These are phyloP conservation scores for Ilyonectria mors-panacis DNA, from an alignment of 2,329 filamentous ascomycete genomes.

Conservation along the genomic window DNA sequence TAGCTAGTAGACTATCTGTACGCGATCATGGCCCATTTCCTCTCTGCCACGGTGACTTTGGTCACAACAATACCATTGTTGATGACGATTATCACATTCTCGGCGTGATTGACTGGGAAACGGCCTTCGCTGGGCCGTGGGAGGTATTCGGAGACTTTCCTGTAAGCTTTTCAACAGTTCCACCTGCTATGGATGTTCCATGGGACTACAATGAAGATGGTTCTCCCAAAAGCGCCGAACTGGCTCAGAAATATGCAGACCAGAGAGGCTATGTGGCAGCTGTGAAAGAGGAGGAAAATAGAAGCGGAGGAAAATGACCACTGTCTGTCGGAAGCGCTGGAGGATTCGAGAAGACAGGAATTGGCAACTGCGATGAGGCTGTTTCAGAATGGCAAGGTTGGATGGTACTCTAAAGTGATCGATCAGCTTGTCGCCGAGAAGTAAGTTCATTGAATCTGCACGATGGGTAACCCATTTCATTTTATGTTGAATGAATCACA, in stretches of 20 bases:
- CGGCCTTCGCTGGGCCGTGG: constrained; percentile 24
- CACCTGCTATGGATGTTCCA: constrained; percentile 24
- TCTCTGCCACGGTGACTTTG: constrained; percentile 24
- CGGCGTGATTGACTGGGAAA: constrained; percentile 27
- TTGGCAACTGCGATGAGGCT: constrained; percentile 25
- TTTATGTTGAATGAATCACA: constrained; percentile 1
- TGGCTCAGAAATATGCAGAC: constrained; percentile 20
- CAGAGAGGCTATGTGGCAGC: constrained; percentile 15
- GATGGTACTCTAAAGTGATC: constrained; percentile 22
- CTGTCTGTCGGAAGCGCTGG: constrained; percentile 18
- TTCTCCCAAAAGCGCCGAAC: constrained; percentile 15
- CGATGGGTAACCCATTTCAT: not conserved
- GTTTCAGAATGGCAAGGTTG: constrained; percentile 13
- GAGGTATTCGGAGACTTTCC: constrained; percentile 28
- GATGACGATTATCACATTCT: constrained; percentile 21
- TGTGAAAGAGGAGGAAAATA: constrained; percentile 20
- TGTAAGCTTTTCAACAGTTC: constrained; percentile 23
- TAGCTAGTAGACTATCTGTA: constrained; percentile 21
- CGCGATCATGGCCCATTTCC: constrained; percentile 26
- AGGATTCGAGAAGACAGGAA: constrained; percentile 17
- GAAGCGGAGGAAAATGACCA: constrained; percentile 26
- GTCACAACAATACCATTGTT: constrained; percentile 22
- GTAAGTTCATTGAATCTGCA: constrained; percentile 5
- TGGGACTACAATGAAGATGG: constrained; percentile 19
- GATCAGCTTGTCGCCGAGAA: constrained; percentile 9